Conservation (phyloP, 768 basidiomycete genomes). For the Auriscalpium orientale region DNA sequence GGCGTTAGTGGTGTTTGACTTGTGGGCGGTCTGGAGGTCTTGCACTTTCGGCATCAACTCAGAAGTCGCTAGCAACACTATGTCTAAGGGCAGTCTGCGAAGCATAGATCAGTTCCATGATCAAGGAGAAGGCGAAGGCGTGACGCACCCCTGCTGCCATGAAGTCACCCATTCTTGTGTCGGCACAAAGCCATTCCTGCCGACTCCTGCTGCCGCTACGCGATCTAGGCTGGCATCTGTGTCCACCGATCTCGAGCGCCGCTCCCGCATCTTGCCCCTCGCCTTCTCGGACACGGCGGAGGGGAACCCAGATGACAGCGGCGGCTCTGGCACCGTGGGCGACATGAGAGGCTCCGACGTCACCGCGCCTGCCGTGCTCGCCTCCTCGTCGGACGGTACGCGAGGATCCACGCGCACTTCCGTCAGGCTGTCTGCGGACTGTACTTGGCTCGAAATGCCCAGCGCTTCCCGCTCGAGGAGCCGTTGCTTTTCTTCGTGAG, state of each 20-base stretch:
- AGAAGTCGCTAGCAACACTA: slow-evolving; percentile 80
- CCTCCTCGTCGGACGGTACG: slow-evolving; percentile 21
- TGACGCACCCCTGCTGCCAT: slow-evolving; percentile 88
- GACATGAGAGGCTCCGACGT: slow-evolving; percentile 34
- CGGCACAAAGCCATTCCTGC: slow-evolving; percentile 88
- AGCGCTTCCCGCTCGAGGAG: slow-evolving; percentile 46
- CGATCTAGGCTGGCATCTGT: slow-evolving; percentile 52
- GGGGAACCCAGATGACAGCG: slow-evolving; percentile 17
- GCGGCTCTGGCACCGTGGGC: slow-evolving; percentile 34
- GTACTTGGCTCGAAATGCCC: slow-evolving; percentile 9
- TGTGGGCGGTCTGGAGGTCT: slow-evolving; percentile 62
- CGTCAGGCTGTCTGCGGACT: slow-evolving; percentile 9
- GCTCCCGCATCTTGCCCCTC: slow-evolving; percentile 83
- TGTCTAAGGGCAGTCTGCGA: slow-evolving; percentile 76
- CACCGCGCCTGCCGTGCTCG: neutral
- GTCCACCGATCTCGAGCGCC: slow-evolving; percentile 48
- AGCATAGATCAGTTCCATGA: neutral
- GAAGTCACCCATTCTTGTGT: slow-evolving; percentile 97
- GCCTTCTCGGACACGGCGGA: slow-evolving; percentile 71
- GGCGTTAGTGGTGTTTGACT: slow-evolving; percentile 53
- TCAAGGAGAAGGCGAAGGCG: neutral
- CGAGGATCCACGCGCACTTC: slow-evolving; percentile 14
- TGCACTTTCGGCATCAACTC: slow-evolving; percentile 84
- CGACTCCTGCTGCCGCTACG: slow-evolving; percentile 61
- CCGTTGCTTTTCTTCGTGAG: slow-evolving; percentile 59